phyloP scores from a whole-genome alignment of 169 alveolate genomes.

The Cryptosporidium ubiquitum region DNA sequence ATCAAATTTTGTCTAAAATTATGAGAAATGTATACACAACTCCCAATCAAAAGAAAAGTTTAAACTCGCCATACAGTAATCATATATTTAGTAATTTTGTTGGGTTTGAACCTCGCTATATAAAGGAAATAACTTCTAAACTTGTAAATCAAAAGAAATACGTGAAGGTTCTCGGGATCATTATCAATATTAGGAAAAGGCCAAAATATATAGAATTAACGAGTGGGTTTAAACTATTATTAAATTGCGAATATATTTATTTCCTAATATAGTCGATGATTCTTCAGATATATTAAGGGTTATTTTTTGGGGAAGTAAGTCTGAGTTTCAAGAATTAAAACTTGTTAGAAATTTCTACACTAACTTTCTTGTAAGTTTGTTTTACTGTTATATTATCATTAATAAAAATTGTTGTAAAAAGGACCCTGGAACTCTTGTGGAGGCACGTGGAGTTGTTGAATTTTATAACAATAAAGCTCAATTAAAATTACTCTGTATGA shows the following conservation, averaged over 20 bases:
- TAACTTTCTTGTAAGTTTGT: conserved; percentile 29
- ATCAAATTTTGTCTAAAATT: neutral
- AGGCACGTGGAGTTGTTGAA: conserved; percentile 59
- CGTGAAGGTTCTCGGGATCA: conserved; percentile 31
- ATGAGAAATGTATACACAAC: neutral
- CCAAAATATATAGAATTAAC: conserved; percentile 41
- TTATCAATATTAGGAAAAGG: conserved; percentile 20
- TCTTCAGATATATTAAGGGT: conserved; percentile 56
- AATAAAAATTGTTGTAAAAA: neutral
- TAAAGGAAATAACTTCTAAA: conserved; percentile 1
- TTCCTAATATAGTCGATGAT: conserved; percentile 40
- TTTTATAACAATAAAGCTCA: conserved; percentile 36
- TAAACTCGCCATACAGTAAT: neutral
- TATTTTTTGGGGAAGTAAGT: conserved; percentile 42
- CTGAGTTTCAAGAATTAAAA: conserved; percentile 1
- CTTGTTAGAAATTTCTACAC: conserved; percentile 28
- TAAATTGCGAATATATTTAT: neutral
- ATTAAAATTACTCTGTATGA: conserved; percentile 18
- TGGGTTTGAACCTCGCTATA: conserved; percentile 23
- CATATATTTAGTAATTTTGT: neutral
- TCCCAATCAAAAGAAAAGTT: neutral
- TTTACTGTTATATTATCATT: neutral
- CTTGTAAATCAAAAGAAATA: neutral
- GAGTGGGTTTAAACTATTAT: conserved; percentile 40
- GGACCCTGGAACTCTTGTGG: conserved; percentile 41